A percentile compares a stretch with the other conserved stretches of the same genome.
These are phyloP conservation scores for Chalaropsis ovoidea DNA, from an alignment of 2,329 filamentous ascomycete genomes.

Conservation along the genomic window DNA sequence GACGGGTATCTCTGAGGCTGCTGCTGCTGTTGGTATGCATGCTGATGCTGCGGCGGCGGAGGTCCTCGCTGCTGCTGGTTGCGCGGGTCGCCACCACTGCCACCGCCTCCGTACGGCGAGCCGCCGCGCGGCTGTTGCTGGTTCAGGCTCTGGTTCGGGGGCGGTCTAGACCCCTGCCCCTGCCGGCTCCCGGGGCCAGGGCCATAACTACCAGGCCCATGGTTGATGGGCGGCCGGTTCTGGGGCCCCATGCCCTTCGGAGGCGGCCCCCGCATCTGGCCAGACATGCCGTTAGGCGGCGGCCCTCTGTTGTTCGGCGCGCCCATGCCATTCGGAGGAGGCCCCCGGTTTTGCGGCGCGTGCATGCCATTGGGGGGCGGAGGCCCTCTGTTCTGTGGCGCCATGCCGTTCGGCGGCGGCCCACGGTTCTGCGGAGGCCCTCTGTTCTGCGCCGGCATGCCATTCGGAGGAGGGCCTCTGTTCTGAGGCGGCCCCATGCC, in stretches of 20 bases:
- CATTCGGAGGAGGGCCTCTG: not conserved
- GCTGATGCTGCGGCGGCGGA: not conserved
- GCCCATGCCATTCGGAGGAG: not conserved
- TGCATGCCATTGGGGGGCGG: constrained; percentile 15
- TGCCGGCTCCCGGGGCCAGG: constrained; percentile 16
- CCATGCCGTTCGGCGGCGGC: not conserved
- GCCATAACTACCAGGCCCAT: constrained; percentile 16
- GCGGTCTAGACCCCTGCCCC: constrained; percentile 9
- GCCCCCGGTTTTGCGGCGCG: constrained; percentile 10
- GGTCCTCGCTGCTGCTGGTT: constrained; percentile 9
- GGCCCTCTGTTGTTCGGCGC: not conserved
- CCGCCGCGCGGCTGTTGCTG: constrained; percentile 18
- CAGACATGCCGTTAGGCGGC: constrained; percentile 17
- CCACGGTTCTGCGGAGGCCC: not conserved
- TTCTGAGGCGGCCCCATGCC: constrained; percentile 16
- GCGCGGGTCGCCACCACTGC: constrained; percentile 16
- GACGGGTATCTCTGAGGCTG: constrained; percentile 16
- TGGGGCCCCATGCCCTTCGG: constrained; percentile 15
- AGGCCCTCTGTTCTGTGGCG: constrained; percentile 1
- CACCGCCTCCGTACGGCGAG: constrained; percentile 17
- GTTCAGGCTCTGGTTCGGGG: constrained; percentile 17
- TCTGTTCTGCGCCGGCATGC: not conserved
- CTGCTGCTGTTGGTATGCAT: constrained; percentile 5
- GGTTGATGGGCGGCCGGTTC: constrained; percentile 15
- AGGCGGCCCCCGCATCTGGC: constrained; percentile 20